A percentile compares a stretch with the other conserved stretches of the same genome.
Conservation (phyloP, 345 rosid species). For the Citrus trifoliata region DNA sequence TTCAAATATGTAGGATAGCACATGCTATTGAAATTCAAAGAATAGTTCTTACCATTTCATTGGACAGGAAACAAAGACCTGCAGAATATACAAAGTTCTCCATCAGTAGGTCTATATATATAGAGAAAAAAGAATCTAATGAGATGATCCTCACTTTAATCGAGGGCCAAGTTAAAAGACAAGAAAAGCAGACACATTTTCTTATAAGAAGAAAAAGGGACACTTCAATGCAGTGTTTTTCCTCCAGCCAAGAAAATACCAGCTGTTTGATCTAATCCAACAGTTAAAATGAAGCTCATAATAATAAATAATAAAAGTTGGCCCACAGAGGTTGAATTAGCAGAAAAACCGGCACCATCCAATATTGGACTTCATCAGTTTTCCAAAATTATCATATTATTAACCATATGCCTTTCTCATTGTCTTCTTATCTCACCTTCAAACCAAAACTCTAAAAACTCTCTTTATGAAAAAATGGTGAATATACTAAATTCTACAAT, state of each 20-base stretch:
- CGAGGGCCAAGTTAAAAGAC: too few species aligned
- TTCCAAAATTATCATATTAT: neutral
- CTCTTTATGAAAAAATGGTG: neutral
- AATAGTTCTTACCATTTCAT: slow-evolving; percentile 70
- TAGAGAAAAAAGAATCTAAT: too few species aligned
- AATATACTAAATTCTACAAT: neutral
- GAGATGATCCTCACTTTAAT: too few species aligned
- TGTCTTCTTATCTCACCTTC: neutral
- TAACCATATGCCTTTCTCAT: neutral
- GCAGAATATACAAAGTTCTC: slow-evolving; percentile 23
- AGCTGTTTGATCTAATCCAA: neutral
- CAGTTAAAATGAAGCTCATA: neutral
- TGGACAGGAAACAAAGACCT: slow-evolving; percentile 95
- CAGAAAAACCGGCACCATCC: neutral
- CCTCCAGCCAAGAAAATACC: neutral
- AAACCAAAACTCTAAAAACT: neutral
- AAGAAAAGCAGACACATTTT: too few species aligned
- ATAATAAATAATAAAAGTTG: neutral
- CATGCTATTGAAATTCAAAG: neutral
- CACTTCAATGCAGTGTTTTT: too few species aligned
- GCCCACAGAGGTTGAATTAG: neutral
- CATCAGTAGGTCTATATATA: slow-evolving; percentile 1
- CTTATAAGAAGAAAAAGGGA: too few species aligned
- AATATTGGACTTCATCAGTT: neutral
- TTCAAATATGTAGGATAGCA: neutral